A percentile compares a stretch with the other conserved stretches of the same genome.
Conservation (phyloP, 192 early-diverging fungal genomes). For the Coemansia biformis region DNA sequence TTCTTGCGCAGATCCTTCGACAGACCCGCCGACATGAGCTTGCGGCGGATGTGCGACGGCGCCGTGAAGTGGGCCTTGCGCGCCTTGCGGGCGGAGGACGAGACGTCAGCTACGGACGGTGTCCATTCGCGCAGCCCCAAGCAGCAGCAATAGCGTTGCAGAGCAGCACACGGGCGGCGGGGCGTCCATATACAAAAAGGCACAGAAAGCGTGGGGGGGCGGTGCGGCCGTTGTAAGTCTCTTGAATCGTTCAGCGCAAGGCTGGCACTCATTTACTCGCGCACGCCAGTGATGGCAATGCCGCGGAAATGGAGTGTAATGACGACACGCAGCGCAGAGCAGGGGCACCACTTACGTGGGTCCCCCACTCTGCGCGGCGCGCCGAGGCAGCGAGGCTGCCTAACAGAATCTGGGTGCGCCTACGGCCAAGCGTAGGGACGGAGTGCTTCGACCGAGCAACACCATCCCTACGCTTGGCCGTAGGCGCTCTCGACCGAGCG, state of each 20-base stretch:
- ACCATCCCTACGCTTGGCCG: no score
- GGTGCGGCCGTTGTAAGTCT: no score
- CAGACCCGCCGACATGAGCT: conserved; percentile 94
- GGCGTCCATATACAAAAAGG: conserved; percentile 2
- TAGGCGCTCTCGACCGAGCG: no score
- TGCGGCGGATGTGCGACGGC: conserved; percentile 86
- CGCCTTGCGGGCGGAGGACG: conserved; percentile 85
- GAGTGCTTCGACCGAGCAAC: no score
- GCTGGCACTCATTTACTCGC: conserved; percentile 44
- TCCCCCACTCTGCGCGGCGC: no score
- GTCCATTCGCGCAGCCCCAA: neutral
- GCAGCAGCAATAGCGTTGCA: conserved; percentile 1
- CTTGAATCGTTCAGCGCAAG: conserved; percentile 42
- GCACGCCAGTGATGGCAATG: neutral
- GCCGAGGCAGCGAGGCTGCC: no score
- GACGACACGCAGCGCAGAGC: conserved; percentile 32
- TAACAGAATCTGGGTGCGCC: no score
- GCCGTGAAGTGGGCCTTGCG: conserved; percentile 99
- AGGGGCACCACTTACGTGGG: no score
- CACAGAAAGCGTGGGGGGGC: no score
- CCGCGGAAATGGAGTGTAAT: conserved; percentile 25
- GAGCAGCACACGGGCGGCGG: no score
- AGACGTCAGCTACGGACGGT: conserved; percentile 61
- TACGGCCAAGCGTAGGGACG: no score
- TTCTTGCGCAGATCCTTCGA: conserved; percentile 98